A percentile compares a stretch with the other conserved stretches of the same genome.
Conservation (phyloP, 2,329 filamentous ascomycete species). For the Scedosporium minutisporum region DNA sequence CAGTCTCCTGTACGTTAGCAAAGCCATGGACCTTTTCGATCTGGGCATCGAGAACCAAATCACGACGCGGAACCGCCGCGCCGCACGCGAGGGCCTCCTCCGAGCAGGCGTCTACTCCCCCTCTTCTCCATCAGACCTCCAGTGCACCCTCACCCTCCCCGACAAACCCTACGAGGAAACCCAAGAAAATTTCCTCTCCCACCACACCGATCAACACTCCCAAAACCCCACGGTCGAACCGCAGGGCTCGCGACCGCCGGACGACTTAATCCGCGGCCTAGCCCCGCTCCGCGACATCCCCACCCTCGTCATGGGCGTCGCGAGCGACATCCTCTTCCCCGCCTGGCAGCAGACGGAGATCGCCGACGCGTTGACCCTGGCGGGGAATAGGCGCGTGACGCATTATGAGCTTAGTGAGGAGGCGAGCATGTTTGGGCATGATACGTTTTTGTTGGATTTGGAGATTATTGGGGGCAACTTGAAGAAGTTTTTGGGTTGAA, state of each 20-base stretch:
- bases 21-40: constrained; percentile 98
- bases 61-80: constrained; percentile 51
- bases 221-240: constrained; percentile 11
- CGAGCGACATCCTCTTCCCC: constrained; percentile 92
- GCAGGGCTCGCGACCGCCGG: constrained; percentile 47
- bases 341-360: constrained; percentile 97
- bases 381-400: constrained; percentile 71
- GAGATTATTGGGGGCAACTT: constrained; percentile 84
- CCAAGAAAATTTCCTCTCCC: constrained; percentile 26
- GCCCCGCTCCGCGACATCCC: constrained; percentile 63
- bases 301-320: constrained; percentile 83
- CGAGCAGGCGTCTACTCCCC: constrained; percentile 35
- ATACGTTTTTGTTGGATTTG: constrained; percentile 88
- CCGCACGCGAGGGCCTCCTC: constrained; percentile 49
- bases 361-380: constrained; percentile 66
- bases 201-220: constrained; percentile 18
- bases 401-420: constrained; percentile 92
- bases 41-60: constrained; percentile 64
- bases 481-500: constrained; percentile 62
- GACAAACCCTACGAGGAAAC: constrained; percentile 81
- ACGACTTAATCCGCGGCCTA: constrained; percentile 72
- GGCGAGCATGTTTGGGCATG: constrained; percentile 88
- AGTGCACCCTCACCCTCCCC: constrained; percentile 75
- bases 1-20: constrained; percentile 89
- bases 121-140: constrained; percentile 28